A percentile compares a stretch with the other conserved stretches of the same genome.
Evolutionary conservation across 306 rosid genomes (phyloP).

Genomic region (Echinosophora koreensis): DNA sequence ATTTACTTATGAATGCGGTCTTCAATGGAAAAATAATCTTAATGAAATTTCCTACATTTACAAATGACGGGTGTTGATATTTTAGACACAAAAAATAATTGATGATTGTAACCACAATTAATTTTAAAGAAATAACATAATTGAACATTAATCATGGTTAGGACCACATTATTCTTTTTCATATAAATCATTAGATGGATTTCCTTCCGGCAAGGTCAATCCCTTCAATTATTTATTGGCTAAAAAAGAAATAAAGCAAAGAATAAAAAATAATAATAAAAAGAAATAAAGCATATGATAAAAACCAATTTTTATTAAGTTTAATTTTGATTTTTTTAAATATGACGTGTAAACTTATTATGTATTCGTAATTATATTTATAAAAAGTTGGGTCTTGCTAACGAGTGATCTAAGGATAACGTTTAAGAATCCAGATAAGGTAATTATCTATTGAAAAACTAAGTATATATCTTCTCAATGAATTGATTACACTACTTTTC

Average conservation of each 20-base stretch:
- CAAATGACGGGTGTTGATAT: not conserved
- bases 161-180: not conserved
- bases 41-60: not conserved
- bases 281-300: too few relatives aligned
- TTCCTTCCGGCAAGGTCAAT: not conserved
- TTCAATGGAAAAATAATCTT: not conserved
- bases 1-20: conserved; percentile 9
- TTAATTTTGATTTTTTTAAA: not conserved
- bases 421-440: too few relatives aligned
- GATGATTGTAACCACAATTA: not conserved
- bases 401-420: too few relatives aligned
- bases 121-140: not conserved
- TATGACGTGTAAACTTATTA: not conserved
- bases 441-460: too few relatives aligned
- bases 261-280: too few relatives aligned
- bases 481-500: too few relatives aligned
- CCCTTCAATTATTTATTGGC: not conserved
- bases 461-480: too few relatives aligned
- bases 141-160: not conserved
- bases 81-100: not conserved
- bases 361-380: not conserved
- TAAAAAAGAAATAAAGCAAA: too few relatives aligned
- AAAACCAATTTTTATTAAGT: not conserved
- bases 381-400: not conserved
- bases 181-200: not conserved